phyloP scores from a whole-genome alignment of 208 protist genomes.

The Trypanosoma caninum region DNA sequence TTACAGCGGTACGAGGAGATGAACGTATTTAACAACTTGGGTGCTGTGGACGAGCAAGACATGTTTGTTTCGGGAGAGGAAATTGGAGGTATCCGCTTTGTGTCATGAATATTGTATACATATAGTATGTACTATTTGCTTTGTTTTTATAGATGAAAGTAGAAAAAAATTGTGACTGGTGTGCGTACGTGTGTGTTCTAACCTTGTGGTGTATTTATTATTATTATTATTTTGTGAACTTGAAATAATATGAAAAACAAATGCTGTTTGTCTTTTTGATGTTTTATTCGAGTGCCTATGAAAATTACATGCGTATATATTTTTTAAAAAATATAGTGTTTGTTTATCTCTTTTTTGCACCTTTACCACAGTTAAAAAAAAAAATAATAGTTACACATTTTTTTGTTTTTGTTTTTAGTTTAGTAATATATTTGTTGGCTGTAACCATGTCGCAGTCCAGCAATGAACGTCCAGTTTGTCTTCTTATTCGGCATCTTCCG shows the following conservation, averaged over 20 bases:
- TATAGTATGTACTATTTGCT: neutral
- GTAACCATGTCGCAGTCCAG: too few species aligned
- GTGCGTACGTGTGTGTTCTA: too few species aligned
- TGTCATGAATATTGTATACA: neutral
- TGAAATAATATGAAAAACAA: too few species aligned
- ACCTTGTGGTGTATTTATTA: neutral
- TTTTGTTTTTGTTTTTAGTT: neutral
- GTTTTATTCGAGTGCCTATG: too few species aligned
- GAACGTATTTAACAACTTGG: constrained; percentile 31
- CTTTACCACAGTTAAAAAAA: too few species aligned
- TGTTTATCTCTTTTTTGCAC: too few species aligned
- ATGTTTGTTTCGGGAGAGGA: constrained; percentile 63
- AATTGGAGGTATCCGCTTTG: constrained; percentile 54
- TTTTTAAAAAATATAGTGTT: too few species aligned
- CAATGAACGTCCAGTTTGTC: neutral
- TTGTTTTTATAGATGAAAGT: constrained; percentile 6
- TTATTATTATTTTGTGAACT: too few species aligned
- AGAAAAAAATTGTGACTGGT: too few species aligned
- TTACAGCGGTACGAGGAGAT: constrained; percentile 31
- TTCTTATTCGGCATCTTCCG: constrained; percentile 17
- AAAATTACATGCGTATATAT: too few species aligned
- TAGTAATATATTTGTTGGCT: neutral
- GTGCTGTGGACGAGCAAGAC: constrained; percentile 27
- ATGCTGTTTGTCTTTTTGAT: too few species aligned
- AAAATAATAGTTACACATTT: neutral